These are phyloP conservation scores for Cyclotella sp. DNA, from an alignment of 108 stramenopile species.

Conservation along the genomic window DNA sequence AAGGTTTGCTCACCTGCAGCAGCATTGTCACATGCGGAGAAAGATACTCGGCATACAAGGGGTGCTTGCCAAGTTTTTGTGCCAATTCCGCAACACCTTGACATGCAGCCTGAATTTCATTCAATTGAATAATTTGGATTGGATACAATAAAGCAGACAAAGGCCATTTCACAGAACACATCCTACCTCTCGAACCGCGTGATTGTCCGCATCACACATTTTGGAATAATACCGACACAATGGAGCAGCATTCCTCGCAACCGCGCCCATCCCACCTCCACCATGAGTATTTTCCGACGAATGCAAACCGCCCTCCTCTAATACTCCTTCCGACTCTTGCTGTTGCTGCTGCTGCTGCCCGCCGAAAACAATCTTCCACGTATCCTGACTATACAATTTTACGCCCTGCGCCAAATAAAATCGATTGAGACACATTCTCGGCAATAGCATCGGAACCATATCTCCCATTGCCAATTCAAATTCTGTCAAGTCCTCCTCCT, in stretches of 20 bases:
- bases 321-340: slow-evolving; percentile 7
- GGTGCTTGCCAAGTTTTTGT: slow-evolving; percentile 72
- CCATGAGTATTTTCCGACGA: slow-evolving; percentile 29
- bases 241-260: slow-evolving; percentile 82
- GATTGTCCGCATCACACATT: slow-evolving; percentile 94
- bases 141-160: too few species aligned
- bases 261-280: slow-evolving; percentile 73
- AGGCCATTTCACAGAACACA: background rate
- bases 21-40: slow-evolving; percentile 77
- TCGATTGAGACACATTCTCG: slow-evolving; percentile 97
- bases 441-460: slow-evolving; percentile 72
- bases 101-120: slow-evolving; percentile 72
- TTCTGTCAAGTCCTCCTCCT: slow-evolving; percentile 39
- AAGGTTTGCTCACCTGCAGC: slow-evolving; percentile 48
- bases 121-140: too few species aligned
- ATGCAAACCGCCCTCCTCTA: slow-evolving; percentile 8
- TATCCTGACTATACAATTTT: slow-evolving; percentile 93
- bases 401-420: slow-evolving; percentile 97
- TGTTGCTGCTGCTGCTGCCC: background rate
- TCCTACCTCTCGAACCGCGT: slow-evolving; percentile 89
- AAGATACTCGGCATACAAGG: slow-evolving; percentile 54
- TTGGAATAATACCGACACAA: slow-evolving; percentile 92
- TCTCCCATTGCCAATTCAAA: slow-evolving; percentile 50
- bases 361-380: slow-evolving; percentile 87
- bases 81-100: slow-evolving; percentile 96